A percentile compares a stretch with the other conserved stretches of the same genome.
phyloP scores from a whole-genome alignment of 164 flowering plant genomes.

The Macadamia integrifolia region DNA sequence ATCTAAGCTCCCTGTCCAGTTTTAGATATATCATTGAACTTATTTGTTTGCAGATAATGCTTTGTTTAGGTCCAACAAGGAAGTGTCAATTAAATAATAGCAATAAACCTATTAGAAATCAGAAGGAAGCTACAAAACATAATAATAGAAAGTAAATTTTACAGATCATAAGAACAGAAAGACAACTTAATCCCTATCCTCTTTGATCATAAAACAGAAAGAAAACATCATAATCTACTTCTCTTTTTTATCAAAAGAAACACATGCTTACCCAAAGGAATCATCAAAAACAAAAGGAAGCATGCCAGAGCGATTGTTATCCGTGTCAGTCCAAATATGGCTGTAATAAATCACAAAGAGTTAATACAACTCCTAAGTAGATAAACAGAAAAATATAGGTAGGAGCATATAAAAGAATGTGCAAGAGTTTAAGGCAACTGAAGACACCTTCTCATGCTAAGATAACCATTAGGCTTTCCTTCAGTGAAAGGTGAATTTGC shows the following conservation, averaged over 20 bases:
- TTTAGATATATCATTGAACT: too few relatives aligned
- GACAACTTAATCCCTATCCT: too few relatives aligned
- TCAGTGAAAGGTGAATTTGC: constrained; percentile 99
- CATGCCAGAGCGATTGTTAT: constrained; percentile 92
- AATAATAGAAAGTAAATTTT: too few relatives aligned
- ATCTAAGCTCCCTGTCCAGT: background rate
- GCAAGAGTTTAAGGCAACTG: background rate
- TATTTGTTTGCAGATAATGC: too few relatives aligned
- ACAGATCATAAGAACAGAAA: too few relatives aligned
- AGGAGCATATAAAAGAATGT: background rate
- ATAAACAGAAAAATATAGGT: background rate
- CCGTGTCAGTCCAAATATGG: constrained; percentile 94
- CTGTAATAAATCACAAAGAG: constrained; percentile 32
- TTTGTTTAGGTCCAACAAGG: background rate
- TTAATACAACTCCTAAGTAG: background rate
- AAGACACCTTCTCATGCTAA: constrained; percentile 92
- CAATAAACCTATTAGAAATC: background rate
- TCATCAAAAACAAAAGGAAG: constrained; percentile 98
- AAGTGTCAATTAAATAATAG: background rate
- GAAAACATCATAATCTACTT: background rate
- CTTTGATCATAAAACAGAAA: background rate
- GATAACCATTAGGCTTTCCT: constrained; percentile 95
- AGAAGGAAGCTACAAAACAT: background rate
- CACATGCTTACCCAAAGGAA: constrained; percentile 75
- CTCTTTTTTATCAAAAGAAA: background rate